These are phyloP conservation scores for Isoetes taiwanensis DNA, from an alignment of 75 land plant genomes.

Conservation along the genomic window DNA sequence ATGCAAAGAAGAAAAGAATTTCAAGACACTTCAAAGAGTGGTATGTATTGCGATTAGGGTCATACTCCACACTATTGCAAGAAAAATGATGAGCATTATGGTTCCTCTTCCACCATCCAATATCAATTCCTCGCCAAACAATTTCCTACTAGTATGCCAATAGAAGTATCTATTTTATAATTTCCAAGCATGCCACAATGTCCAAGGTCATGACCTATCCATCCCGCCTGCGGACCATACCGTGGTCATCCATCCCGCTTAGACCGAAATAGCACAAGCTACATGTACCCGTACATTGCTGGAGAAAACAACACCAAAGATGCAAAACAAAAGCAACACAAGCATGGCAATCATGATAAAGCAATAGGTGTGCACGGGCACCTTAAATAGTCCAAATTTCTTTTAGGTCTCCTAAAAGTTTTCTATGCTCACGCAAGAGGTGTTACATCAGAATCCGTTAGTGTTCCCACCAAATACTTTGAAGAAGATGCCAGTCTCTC, in stretches of 20 bases:
- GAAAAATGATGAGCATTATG: constrained; percentile 76
- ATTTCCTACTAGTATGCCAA: constrained; percentile 43
- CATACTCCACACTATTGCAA: constrained; percentile 59
- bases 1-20: constrained; percentile 36
- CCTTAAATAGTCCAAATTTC: no score
- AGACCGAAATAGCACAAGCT: constrained; percentile 33
- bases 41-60: constrained; percentile 74
- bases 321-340: constrained; percentile 10
- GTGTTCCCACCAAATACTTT: constrained; percentile 31
- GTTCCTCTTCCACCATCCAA: constrained; percentile 80
- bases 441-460: constrained; percentile 31
- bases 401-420: no score
- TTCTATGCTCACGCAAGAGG: constrained; percentile 49
- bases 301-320: constrained; percentile 40
- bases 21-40: constrained; percentile 61
- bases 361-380: no score
- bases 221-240: constrained; percentile 53
- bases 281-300: constrained; percentile 35
- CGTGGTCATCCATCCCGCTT: constrained; percentile 55
- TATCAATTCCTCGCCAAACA: constrained; percentile 60
- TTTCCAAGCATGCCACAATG: constrained; percentile 40
- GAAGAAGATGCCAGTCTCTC: constrained; percentile 43
- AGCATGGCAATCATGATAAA: constrained; percentile 30
- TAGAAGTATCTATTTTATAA: constrained; percentile 14
- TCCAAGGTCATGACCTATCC: constrained; percentile 69